Evolutionary conservation across 2,329 filamentous ascomycete species (phyloP).

Genomic region (Sclerotinia subarctica): DNA sequence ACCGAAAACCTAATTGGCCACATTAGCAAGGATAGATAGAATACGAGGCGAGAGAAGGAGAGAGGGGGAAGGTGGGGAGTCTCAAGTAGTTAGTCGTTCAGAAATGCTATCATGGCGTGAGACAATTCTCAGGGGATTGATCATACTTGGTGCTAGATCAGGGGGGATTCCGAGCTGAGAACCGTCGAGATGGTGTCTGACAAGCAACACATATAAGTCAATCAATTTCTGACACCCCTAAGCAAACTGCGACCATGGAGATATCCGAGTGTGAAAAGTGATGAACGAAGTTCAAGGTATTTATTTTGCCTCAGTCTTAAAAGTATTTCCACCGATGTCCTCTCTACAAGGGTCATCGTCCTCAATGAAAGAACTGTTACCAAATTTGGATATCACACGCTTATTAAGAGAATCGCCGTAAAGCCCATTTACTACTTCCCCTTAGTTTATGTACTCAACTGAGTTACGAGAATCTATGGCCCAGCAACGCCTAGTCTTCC

Average conservation of each 20-base stretch:
- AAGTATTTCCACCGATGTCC: not conserved
- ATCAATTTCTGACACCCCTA: not conserved
- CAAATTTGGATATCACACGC: slow-evolving; percentile 14
- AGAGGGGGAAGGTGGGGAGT: no score
- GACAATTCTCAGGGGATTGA: not conserved
- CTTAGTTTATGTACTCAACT: not conserved
- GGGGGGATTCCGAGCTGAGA: not conserved
- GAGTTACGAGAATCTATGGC: not conserved
- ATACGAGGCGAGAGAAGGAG: no score
- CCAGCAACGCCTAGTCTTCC: slow-evolving; percentile 29
- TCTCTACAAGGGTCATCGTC: slow-evolving; percentile 1
- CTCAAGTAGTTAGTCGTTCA: no score
- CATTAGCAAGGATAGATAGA: no score
- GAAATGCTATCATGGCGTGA: no score
- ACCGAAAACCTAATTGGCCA: no score
- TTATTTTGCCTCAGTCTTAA: not conserved
- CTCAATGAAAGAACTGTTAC: not conserved
- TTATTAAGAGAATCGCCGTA: not conserved
- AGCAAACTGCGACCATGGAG: not conserved
- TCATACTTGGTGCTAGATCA: not conserved
- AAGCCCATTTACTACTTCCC: not conserved
- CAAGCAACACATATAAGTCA: not conserved
- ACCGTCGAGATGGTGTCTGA: not conserved
- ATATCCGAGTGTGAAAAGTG: not conserved
- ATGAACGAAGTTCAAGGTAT: not conserved